Conservation (phyloP, 2,329 filamentous ascomycete genomes). For the Fusarium praegraminearum region DNA sequence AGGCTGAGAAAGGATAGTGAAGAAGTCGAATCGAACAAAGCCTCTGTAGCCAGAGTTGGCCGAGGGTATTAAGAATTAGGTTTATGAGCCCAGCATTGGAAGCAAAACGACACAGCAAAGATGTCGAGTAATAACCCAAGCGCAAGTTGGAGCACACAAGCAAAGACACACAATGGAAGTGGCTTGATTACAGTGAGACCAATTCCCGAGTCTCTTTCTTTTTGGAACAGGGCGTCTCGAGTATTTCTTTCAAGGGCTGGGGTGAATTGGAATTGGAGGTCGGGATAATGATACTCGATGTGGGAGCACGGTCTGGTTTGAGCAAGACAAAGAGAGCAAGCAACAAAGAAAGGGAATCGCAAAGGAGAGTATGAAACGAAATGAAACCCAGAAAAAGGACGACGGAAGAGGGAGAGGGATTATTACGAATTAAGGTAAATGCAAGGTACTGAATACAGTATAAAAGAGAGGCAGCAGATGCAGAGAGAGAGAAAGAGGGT, state of each 20-base stretch:
- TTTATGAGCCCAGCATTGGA: constrained; percentile 48
- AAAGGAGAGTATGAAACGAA: constrained; percentile 19
- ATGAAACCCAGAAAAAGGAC: constrained; percentile 9
- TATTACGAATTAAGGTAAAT: constrained; percentile 38
- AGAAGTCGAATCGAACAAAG: constrained; percentile 20
- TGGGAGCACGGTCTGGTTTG: constrained; percentile 7
- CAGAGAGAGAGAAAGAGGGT: constrained; percentile 6
- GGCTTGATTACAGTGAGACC: constrained; percentile 39
- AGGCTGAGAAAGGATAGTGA: background rate
- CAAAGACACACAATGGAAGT: constrained; percentile 37
- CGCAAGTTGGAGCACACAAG: constrained; percentile 29
- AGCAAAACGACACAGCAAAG: constrained; percentile 38
- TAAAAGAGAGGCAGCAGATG: constrained; percentile 14
- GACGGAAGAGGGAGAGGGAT: constrained; percentile 24
- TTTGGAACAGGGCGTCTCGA: constrained; percentile 30
- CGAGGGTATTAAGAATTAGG: constrained; percentile 48
- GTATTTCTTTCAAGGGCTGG: constrained; percentile 12
- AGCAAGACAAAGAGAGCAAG: constrained; percentile 22
- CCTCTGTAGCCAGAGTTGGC: constrained; percentile 33
- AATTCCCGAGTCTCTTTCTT: constrained; percentile 24
- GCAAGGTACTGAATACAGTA: constrained; percentile 21
- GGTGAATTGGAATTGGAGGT: constrained; percentile 19
- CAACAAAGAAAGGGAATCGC: constrained; percentile 16
- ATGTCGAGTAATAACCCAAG: constrained; percentile 39
- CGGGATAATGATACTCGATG: constrained; percentile 8